Base-by-base conservation (phyloP, 352 stramenopile genomes). In the Globisporangium takayamanum region DNA sequence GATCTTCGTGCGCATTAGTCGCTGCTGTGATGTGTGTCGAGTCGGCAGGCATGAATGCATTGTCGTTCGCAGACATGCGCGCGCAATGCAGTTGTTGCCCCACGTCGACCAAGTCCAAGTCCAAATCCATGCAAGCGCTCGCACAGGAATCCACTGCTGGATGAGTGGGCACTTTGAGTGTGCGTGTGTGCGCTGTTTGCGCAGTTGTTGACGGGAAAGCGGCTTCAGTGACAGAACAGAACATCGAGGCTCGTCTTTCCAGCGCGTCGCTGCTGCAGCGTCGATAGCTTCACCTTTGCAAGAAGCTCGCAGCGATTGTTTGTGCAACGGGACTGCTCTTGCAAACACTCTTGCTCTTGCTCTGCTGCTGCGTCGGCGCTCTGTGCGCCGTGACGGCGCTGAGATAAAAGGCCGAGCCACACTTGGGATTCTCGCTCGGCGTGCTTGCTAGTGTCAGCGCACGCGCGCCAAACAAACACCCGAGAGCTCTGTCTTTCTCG, bases 211-310 rank as follows among this genome's bases (percentile, higher is more conserved):
- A 11, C 44, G 44, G 44, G 44, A 48, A 48, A 48, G 44, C 44
- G n/a, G n/a, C n/a, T 46, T 46, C 41, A 46, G 16, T 46, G 41
- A 46, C 41, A 46, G 16, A 46, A 46, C 41, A 3, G 39, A 45
- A 45, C 39, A 45, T n/a, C 44, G 44, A 48, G 44, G 44, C 44
- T 48, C 44, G 44, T 48, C 44, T 48, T 48, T 48, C 44, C 16
- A 48, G 18, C 44, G 44, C 44, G n/a, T 25, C n/a, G 18, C 5
- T 5, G n/a, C 44, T 25, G 16, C 5, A 25, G n/a, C 41, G 41
- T 3, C 12, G 41, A 15, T n/a, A n/a, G 41, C 12, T 46, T 46
- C 16, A n/a, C 16, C 6, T 14, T 46, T 46, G 12, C 41, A n/a
- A n/a, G 37, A 14, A 44, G 37, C 14, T 8, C 37, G 14, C 37